Evolutionary conservation across 2,329 filamentous ascomycete species (phyloP).

Genomic region (Juglanconis juglandina): DNA sequence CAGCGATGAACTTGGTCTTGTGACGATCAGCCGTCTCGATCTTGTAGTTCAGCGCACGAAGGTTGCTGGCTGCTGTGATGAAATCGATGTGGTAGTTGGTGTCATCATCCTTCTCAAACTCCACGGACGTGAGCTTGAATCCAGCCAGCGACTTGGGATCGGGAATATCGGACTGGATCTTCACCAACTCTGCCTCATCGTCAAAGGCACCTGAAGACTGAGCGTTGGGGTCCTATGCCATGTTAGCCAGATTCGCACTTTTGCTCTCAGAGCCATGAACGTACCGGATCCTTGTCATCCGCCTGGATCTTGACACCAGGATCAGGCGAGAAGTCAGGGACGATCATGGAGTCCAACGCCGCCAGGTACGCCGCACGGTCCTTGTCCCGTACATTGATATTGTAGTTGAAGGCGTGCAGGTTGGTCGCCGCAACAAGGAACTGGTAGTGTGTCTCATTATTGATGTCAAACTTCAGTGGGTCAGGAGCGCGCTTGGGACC

Average conservation of each 20-base stretch:
- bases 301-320: constrained; percentile 94
- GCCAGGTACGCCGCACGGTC: constrained; percentile 70
- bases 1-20: constrained; percentile 99
- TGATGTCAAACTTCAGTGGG: constrained; percentile 80
- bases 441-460: constrained; percentile 80
- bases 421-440: constrained; percentile 88
- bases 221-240: constrained; percentile 71
- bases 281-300: constrained; percentile 83
- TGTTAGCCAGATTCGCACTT: neutral
- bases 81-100: constrained; percentile 98
- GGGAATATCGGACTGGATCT: constrained; percentile 70
- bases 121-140: constrained; percentile 86
- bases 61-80: constrained; percentile 93
- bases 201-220: constrained; percentile 53
- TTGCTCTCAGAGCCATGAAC: constrained; percentile 25
- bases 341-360: constrained; percentile 86
- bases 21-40: constrained; percentile 89
- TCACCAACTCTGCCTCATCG: constrained; percentile 72
- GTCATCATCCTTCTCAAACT: constrained; percentile 98
- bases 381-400: constrained; percentile 79
- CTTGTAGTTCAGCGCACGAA: constrained; percentile 97
- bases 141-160: constrained; percentile 76
- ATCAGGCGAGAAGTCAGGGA: constrained; percentile 90
- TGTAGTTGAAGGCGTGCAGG: constrained; percentile 96
- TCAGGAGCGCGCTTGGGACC: constrained; percentile 96